Percentiles rank a stretch among this genome's conserved stretches.
Conservation (phyloP, 2,329 filamentous ascomycete species). For the Neoscytalidium dimidiatum region DNA sequence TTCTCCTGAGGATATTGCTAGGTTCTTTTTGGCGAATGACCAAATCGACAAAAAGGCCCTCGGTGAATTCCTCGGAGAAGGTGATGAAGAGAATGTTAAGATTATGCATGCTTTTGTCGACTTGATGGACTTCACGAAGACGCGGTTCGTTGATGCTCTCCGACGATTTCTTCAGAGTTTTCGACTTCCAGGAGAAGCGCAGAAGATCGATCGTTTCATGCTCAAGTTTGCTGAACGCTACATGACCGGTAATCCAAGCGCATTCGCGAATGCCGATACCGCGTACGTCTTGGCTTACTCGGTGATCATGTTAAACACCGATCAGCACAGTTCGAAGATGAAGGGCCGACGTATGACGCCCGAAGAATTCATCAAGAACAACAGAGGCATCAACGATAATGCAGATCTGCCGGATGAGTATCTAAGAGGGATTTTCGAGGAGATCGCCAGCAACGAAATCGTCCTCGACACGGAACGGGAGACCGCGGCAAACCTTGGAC, state of each 20-base stretch:
- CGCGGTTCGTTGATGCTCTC: constrained; percentile 88
- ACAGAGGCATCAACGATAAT: constrained; percentile 95
- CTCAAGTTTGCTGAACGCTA: constrained; percentile 97
- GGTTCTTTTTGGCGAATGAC: constrained; percentile 79
- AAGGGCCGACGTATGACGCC: constrained; percentile 83
- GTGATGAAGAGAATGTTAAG: constrained; percentile 88
- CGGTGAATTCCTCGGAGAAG: constrained; percentile 92
- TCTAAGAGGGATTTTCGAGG: constrained; percentile 83
- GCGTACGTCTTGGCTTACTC: constrained; percentile 96
- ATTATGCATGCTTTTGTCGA: constrained; percentile 99
- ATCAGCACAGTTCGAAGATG: constrained; percentile 89
- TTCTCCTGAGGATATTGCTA: constrained; percentile 77
- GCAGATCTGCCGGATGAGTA: constrained; percentile 93
- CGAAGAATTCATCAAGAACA: constrained; percentile 99
- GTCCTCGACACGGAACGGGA: constrained; percentile 91
- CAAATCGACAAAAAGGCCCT: constrained; percentile 88
- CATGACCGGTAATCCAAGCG: constrained; percentile 90
- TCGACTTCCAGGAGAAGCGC: constrained; percentile 89
- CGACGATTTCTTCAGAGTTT: constrained; percentile 93
- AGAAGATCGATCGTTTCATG: constrained; percentile 99
- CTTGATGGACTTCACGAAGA: constrained; percentile 87
- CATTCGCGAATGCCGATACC: constrained; percentile 96
- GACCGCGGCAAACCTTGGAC: constrained; percentile 77
- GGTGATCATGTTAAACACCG: constrained; percentile 94
- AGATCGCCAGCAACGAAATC: constrained; percentile 89